phyloP scores from a whole-genome alignment of 225 moss, liverwort and hornwort genomes.

The Anthoceros angustus region DNA sequence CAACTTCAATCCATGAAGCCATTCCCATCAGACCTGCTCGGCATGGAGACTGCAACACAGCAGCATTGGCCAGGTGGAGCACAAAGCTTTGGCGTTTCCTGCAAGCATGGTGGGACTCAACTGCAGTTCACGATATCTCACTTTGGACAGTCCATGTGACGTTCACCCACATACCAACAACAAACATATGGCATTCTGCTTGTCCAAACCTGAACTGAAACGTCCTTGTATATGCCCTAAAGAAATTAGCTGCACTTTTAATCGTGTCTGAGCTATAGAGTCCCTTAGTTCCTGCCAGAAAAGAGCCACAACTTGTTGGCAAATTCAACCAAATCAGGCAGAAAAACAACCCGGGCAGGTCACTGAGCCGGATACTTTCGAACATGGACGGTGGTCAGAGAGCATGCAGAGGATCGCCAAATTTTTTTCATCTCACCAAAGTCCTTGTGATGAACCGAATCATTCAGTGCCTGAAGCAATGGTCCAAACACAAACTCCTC shows the following conservation, averaged over 20 bases:
- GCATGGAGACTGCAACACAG: conserved; percentile 32
- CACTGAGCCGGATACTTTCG: not conserved
- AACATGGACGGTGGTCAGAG: not conserved
- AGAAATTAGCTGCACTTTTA: conserved; percentile 48
- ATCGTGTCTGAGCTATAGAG: conserved; percentile 28
- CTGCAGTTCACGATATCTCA: not conserved
- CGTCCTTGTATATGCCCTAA: conserved; percentile 44
- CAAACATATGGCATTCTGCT: not conserved
- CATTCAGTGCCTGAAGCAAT: conserved; percentile 47
- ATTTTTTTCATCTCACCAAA: conserved; percentile 29
- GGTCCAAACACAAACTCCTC: conserved; percentile 59
- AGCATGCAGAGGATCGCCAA: not conserved
- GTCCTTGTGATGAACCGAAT: conserved; percentile 46
- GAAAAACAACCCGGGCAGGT: too few relatives aligned
- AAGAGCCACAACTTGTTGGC: not conserved
- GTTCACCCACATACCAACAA: too few relatives aligned
- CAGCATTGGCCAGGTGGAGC: conserved; percentile 34
- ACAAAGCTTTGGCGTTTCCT: conserved; percentile 47
- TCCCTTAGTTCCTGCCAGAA: conserved; percentile 34
- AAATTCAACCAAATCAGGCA: too few relatives aligned
- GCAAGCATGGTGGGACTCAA: conserved; percentile 9
- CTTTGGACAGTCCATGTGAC: not conserved
- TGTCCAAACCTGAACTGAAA: conserved; percentile 39
- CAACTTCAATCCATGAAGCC: conserved; percentile 51
- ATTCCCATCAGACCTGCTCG: conserved; percentile 56